Evolutionary conservation across 805 yeast species (phyloP).

Genomic region (Ogataea nonfermentans): DNA sequence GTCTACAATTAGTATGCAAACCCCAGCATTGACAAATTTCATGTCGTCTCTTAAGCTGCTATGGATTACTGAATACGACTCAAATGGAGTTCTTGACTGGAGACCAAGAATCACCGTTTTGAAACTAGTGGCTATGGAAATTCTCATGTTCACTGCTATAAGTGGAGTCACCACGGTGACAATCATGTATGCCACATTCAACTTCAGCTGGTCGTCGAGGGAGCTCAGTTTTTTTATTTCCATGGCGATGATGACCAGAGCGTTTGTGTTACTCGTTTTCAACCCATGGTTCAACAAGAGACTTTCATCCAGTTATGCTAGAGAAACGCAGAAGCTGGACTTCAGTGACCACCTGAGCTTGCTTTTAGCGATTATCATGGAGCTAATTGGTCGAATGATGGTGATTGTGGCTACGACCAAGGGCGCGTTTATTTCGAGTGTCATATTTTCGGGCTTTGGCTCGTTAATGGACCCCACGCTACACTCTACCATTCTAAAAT

Average conservation of each 20-base stretch:
- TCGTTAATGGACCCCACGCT: conserved; percentile 55
- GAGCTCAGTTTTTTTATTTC: conserved; percentile 58
- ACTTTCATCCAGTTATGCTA: conserved; percentile 36
- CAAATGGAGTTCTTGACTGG: conserved; percentile 25
- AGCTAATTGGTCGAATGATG: conserved; percentile 38
- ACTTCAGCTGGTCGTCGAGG: conserved; percentile 52
- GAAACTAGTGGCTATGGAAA: conserved; percentile 47
- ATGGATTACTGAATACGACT: conserved; percentile 45
- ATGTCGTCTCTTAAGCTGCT: conserved; percentile 50
- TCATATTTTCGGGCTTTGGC: conserved; percentile 45
- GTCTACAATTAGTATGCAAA: conserved; percentile 13
- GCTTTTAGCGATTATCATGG: conserved; percentile 37
- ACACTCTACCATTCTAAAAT: conserved; percentile 59
- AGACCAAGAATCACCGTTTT: conserved; percentile 48
- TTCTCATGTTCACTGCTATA: conserved; percentile 39
- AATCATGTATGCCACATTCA: conserved; percentile 52
- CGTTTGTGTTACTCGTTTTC: conserved; percentile 46
- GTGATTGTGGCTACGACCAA: conserved; percentile 34
- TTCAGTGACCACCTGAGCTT: conserved; percentile 28
- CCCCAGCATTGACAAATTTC: conserved; percentile 27
- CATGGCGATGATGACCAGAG: conserved; percentile 46
- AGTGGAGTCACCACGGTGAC: conserved; percentile 42
- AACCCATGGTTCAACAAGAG: conserved; percentile 48
- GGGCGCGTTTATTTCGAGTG: conserved; percentile 32
- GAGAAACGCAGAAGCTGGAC: conserved; percentile 48